Base-by-base conservation (phyloP, 2,329 filamentous ascomycete species). In the Aspergillus versicolor region DNA sequence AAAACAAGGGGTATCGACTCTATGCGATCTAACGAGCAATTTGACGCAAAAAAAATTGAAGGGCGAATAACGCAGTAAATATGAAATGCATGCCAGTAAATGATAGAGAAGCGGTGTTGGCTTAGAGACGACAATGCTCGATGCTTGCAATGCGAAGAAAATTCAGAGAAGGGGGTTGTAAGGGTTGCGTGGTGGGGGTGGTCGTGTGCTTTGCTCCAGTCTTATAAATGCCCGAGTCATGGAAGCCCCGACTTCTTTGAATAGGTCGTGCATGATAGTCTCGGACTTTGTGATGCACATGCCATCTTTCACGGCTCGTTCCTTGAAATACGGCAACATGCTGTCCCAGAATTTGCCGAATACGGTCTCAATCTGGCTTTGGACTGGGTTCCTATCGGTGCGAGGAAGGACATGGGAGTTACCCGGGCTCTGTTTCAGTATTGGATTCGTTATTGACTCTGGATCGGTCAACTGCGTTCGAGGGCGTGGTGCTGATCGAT, bases 241-340 rank as follows among this genome's bases (percentile, higher is more conserved):
- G 7, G 61, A 56, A 40, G 56, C 48, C 40, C 60, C 61, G 21
- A 63, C 56, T 37, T 63, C 61, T 37, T 61, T 57, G 17, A 63
- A 61, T 6, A 63, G 53, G 19, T 63, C 60, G 24, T 59, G 57
- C 55, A 63, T 59, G 38, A 63, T 61, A 7, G 58, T 53, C 22
- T 63, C 61, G 15, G 57, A 62, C 30, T 60, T 62, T 37, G 56
- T 45, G n/a, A 61, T 48, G 32, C 48, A 46, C 12, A 44, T 15
- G 7, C 43, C 53, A 19, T 55, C 53, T 42, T 54, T 60, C 12
- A 57, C 15, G 15, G 49, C 55, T 21, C 53, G 57, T 21, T 58
- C 57, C 37, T 54, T 54, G 37, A 62, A 59, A 2, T 60, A 42
- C 17, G 61, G 57, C 17, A 59, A 37, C 37, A 63, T 41, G 41